Base-by-base conservation (phyloP, 768 basidiomycete species). In the Mrakia frigida region DNA sequence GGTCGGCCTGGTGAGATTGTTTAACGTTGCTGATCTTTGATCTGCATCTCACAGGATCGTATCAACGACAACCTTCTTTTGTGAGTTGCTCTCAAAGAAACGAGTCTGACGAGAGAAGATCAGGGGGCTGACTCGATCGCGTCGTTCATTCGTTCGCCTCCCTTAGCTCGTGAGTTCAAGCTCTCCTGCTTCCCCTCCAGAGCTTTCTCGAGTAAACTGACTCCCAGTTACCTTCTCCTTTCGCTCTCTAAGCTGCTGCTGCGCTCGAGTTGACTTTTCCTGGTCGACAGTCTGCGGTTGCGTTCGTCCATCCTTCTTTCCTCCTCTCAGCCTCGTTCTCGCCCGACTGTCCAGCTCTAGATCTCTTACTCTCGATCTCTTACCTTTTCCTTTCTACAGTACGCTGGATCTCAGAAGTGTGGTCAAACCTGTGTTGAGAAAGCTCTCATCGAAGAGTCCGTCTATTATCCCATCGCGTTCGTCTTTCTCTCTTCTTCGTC, bases 261-360 rank as follows among this genome's bases (percentile, higher is more conserved):
- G 96, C 81, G 95, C 94, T 2, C 87, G 91, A 10, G 92, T 98
- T n/a, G 93, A 92, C 46, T 92, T 93, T 73, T 92, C 92, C 0
- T 98, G 96, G 96, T 89, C 88, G 28, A 87, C 96, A 0, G 96
- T 97, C 0, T 98, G 96, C 82, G 90, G 88, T 69, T 98, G 96
- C 83, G 73, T 74, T 28, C 37, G 73, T 74, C 16, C 31, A 21
- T 60, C 37, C 6, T 25, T 73, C 13, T 56, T 35, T 5, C 35
- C 11, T 56, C 18, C 7, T 10, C 6, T 39, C 23, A 11, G 52
- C n/a, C 6, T 18, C 18, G 13, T 18, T 18, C 5, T 50, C 46
- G 16, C 21, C 39, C 11, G 39, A 41, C 5, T 11, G 11, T 41
- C 39, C 13, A 14, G 16, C 46, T 14, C 46, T 50, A 14, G 16